A percentile compares a stretch with the other conserved stretches of the same genome.
Evolutionary conservation across 1,284 basidiomycete species (phyloP).

Genomic region (Tilletia horrida): DNA sequence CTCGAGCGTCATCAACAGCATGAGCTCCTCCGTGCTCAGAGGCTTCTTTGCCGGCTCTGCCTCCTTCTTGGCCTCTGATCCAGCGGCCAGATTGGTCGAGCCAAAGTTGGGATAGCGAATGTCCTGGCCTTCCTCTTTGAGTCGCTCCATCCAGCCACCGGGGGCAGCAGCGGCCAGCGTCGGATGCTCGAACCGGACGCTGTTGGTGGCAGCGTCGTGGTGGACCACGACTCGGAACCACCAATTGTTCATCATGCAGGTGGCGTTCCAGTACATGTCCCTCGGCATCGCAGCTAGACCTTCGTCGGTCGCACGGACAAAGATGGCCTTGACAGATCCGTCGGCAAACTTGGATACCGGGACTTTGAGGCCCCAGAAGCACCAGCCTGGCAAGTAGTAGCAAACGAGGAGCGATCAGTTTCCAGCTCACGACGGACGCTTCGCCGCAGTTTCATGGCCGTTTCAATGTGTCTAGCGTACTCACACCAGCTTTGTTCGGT

Average conservation of each 20-base stretch:
- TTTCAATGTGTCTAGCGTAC: neutral
- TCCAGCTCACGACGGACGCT: neutral
- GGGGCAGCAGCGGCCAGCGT: constrained; percentile 61
- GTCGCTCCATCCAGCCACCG: constrained; percentile 68
- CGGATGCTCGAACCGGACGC: constrained; percentile 65
- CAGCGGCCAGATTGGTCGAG: neutral
- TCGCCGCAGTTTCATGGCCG: no score
- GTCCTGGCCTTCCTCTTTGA: constrained; percentile 61
- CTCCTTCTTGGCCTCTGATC: neutral
- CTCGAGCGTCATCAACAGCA: constrained; percentile 33
- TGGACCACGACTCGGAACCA: constrained; percentile 65
- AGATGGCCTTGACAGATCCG: constrained; percentile 59
- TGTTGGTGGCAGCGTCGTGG: constrained; percentile 52
- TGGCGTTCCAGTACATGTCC: constrained; percentile 61
- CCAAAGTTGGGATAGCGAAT: constrained; percentile 59
- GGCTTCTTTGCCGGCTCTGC: constrained; percentile 13
- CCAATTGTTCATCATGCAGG: constrained; percentile 64
- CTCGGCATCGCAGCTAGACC: constrained; percentile 59
- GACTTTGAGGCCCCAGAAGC: constrained; percentile 64
- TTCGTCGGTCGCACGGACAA: constrained; percentile 66
- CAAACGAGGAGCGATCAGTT: neutral
- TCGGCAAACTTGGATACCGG: constrained; percentile 56
- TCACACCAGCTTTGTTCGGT: constrained; percentile 62
- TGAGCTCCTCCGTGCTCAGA: constrained; percentile 12
- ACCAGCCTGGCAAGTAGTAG: constrained; percentile 59